Conservation (phyloP, 805 yeast species). For the Yarrowia divulgata region DNA sequence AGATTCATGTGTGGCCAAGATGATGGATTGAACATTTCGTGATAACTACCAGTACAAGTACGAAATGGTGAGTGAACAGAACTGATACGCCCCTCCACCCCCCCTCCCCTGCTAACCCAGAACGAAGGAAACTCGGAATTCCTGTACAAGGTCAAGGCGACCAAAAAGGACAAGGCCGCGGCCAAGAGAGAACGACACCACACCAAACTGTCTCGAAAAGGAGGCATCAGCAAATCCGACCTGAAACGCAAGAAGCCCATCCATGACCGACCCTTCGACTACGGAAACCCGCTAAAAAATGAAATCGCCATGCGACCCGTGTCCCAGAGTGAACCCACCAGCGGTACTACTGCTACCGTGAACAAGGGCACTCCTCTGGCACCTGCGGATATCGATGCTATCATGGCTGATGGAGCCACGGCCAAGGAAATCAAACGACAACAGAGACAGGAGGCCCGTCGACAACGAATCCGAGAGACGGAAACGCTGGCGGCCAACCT, state of each 20-base stretch:
- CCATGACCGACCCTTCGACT: constrained; percentile 21
- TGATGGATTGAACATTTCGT: background rate
- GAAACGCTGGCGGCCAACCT: constrained; percentile 34
- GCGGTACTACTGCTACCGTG: background rate
- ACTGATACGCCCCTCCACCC: no score
- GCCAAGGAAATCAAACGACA: constrained; percentile 37
- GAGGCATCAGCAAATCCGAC: constrained; percentile 23
- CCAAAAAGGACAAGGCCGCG: constrained; percentile 34
- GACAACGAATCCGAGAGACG: constrained; percentile 1
- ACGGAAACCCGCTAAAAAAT: constrained; percentile 34
- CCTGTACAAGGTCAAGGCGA: constrained; percentile 25
- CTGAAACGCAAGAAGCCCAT: constrained; percentile 16
- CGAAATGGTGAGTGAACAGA: constrained; percentile 12
- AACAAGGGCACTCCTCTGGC: constrained; percentile 12
- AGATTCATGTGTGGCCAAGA: background rate
- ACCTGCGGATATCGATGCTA: constrained; percentile 25
- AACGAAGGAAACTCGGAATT: constrained; percentile 12
- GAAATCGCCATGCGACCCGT: constrained; percentile 29
- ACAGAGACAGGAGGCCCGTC: constrained; percentile 23
- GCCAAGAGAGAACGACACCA: constrained; percentile 29
- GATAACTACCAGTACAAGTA: no score
- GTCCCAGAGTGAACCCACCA: background rate
- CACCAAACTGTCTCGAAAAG: constrained; percentile 16
- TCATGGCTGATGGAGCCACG: constrained; percentile 28
- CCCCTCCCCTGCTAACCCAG: background rate